A percentile compares a stretch with the other conserved stretches of the same genome.
Evolutionary conservation across 345 rosid species (phyloP).

Genomic region (Eucalyptus fibrosa): DNA sequence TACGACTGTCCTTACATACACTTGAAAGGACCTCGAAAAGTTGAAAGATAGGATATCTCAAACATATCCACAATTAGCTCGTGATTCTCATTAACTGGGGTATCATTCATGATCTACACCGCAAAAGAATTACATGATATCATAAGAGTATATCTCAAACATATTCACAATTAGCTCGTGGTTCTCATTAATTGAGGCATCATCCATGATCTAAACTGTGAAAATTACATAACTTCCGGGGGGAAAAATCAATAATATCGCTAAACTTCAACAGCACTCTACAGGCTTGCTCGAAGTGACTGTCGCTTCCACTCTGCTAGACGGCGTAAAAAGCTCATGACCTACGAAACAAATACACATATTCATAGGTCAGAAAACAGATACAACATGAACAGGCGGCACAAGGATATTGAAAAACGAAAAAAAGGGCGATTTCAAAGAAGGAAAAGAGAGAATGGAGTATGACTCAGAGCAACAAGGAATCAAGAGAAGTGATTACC

Average conservation of each 20-base stretch:
- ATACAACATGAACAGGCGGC: not conserved
- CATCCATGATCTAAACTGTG: not conserved
- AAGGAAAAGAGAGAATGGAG: not conserved
- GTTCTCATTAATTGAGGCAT: not conserved
- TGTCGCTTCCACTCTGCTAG: conserved; percentile 60
- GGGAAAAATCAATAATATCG: not conserved
- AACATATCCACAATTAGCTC: not conserved
- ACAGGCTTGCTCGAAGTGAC: not conserved
- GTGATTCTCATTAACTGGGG: not conserved
- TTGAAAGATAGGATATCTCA: not conserved
- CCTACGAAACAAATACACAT: conserved; percentile 22
- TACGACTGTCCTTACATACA: not conserved
- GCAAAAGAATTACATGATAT: not conserved
- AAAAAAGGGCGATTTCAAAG: not conserved
- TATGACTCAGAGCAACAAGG: not conserved
- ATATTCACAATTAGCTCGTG: not conserved
- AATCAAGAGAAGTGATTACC: conserved; percentile 12
- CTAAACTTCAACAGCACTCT: not conserved
- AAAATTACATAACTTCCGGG: not conserved
- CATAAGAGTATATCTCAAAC: not conserved
- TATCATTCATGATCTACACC: not conserved
- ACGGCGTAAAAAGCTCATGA: conserved; percentile 50
- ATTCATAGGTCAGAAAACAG: not conserved
- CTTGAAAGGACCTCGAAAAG: not conserved
- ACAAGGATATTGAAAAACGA: not conserved